Evolutionary conservation across 441 rosid species (phyloP), one percentile per base, ranked within the genome.

Genomic region (Pelargonium australe): DNA sequence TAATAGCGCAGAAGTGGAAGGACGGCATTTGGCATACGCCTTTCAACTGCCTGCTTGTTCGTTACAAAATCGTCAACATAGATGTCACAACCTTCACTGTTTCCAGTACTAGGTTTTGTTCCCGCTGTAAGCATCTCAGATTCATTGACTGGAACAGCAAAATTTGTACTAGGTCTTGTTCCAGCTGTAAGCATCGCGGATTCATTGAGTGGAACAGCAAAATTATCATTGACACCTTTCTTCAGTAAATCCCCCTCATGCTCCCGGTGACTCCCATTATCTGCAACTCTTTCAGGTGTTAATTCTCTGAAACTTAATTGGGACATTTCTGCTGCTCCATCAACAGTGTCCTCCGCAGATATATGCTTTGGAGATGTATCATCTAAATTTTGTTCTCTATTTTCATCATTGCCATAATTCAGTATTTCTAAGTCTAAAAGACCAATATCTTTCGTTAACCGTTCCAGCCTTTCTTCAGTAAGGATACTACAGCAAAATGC

Each of bases 381-480:
- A 70, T 75, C 82, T 64, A 78, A 47, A 72, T 73, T 70, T 55
- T 67, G 63, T 19, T 63, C 79, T 20, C 65, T 8, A 41, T 57
- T 79, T 70, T 76, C 86, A 73, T 72, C 85, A 65, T 79, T 72
- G 61, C 55, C 51, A 64, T 68, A 64, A 5, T 19, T 19, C 62
- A 53, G 60, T 14, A 53, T 53, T 53, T 68, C 83, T 12, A 72
- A 81, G 64, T 85, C 85, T 60, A 87, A 70, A 78, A 73, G 73
- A 64, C 76, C 83, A 63, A 87, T 79, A 68, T 84, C 87, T 82
- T 78, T 89, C 65, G 89, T 86, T 77, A 94, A 81, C 68, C 89
- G 79, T 73, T 89, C 96, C 84, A 94, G 78, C 81, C 97, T 88
- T 80, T 94, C 97, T 83, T 91, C 92, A 41, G 81, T 79, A 77